Percentiles rank a stretch among this genome's conserved stretches.
phyloP scores from a whole-genome alignment of 495 filamentous ascomycete genomes.

The Rhypophila decipiens region DNA sequence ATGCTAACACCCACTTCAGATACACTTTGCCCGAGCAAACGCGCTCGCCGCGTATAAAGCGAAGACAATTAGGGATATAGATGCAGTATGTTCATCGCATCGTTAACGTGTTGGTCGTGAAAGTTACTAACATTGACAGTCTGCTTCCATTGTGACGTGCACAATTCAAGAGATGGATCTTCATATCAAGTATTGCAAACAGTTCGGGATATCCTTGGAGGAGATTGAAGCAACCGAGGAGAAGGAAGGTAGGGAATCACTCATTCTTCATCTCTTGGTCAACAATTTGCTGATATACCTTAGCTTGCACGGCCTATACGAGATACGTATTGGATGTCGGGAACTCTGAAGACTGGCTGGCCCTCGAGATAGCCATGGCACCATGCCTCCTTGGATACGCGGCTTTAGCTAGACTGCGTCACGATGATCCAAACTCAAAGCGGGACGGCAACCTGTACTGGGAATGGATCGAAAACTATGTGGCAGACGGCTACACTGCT shows the following conservation, averaged over 20 bases:
- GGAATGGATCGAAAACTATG: conserved; percentile 86
- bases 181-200: conserved; percentile 71
- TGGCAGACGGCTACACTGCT: conserved; percentile 65
- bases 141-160: conserved; percentile 63
- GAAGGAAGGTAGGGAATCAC: conserved; percentile 51
- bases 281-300: neutral
- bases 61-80: no score
- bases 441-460: conserved; percentile 71
- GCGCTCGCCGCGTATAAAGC: conserved; percentile 79
- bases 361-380: conserved; percentile 72
- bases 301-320: conserved; percentile 68
- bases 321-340: conserved; percentile 86
- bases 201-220: conserved; percentile 69
- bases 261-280: neutral
- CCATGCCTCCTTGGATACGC: conserved; percentile 85
- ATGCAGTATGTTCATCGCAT: conserved; percentile 67
- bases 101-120: conserved; percentile 9
- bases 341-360: conserved; percentile 78
- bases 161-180: conserved; percentile 73
- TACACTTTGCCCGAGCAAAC: conserved; percentile 82
- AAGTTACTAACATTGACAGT: conserved; percentile 38
- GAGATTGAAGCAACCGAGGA: conserved; percentile 71
- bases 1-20: neutral
- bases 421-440: conserved; percentile 49
- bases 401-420: conserved; percentile 62